These are phyloP conservation scores for Ascochyta fabae DNA, from an alignment of 2,329 filamentous ascomycete genomes.

Conservation along the genomic window DNA sequence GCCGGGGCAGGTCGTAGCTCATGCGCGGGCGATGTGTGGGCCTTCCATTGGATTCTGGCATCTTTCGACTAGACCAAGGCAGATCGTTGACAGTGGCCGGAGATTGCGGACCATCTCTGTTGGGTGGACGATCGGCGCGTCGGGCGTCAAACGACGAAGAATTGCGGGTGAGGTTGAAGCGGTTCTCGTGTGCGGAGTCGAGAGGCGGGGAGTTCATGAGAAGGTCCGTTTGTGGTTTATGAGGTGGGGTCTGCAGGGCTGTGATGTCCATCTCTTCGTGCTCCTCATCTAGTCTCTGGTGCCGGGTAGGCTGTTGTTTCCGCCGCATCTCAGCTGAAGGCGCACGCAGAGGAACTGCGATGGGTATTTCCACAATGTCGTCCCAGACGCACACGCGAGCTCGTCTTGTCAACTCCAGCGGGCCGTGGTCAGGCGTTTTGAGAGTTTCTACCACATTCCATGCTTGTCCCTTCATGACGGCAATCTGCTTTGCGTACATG, in stretches of 20 bases:
- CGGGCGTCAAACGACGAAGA: constrained; percentile 52
- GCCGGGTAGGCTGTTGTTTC: constrained; percentile 57
- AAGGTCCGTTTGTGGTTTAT: constrained; percentile 66
- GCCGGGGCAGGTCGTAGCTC: constrained; percentile 51
- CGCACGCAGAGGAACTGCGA: constrained; percentile 86
- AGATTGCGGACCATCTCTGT: constrained; percentile 31
- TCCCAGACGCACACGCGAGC: constrained; percentile 97
- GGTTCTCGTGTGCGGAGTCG: constrained; percentile 49
- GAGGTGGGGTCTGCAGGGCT: constrained; percentile 64
- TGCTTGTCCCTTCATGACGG: constrained; percentile 98
- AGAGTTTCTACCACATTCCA: constrained; percentile 99
- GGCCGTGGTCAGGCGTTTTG: constrained; percentile 90
- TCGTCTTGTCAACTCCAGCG: constrained; percentile 87
- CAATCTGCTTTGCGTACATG: constrained; percentile 98
- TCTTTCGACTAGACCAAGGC: constrained; percentile 33
- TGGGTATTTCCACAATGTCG: constrained; percentile 92
- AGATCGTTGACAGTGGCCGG: constrained; percentile 46
- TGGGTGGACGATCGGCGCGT: constrained; percentile 21
- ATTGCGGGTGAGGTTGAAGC: constrained; percentile 57
- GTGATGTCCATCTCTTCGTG: constrained; percentile 95
- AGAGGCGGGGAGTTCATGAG: constrained; percentile 67
- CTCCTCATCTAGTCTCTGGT: constrained; percentile 45
- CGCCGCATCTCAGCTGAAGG: constrained; percentile 85
- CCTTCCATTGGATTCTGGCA: constrained; percentile 22
- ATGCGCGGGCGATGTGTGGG: constrained; percentile 46